Percentiles rank a stretch among this genome's conserved stretches.
Evolutionary conservation across 495 filamentous ascomycete species (phyloP).

Genomic region (Staphylotrichum tortipilum): DNA sequence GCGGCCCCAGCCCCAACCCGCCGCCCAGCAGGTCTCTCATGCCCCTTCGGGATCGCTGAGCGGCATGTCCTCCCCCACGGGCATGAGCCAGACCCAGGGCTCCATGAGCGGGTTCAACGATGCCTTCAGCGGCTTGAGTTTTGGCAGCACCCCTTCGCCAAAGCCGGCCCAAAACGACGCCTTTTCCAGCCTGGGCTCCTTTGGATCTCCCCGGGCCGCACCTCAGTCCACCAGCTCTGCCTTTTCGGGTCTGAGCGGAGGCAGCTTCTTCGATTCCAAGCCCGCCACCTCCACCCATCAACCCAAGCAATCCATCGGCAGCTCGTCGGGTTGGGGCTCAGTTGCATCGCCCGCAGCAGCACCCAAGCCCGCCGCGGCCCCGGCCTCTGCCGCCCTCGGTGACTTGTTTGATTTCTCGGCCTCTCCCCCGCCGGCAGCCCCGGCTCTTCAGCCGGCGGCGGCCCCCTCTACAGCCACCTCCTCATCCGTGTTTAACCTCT

Average conservation of each 20-base stretch:
- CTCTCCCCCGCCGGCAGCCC: slow-evolving; percentile 36
- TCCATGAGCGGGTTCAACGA: slow-evolving; percentile 72
- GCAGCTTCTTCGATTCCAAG: slow-evolving; percentile 75
- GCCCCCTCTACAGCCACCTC: slow-evolving; percentile 30
- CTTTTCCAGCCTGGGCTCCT: slow-evolving; percentile 63
- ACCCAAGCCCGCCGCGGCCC: slow-evolving; percentile 33
- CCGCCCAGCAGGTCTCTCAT: slow-evolving; percentile 44
- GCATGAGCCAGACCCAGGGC: slow-evolving; percentile 33
- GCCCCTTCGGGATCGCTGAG: slow-evolving; percentile 33
- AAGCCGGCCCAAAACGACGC: slow-evolving; percentile 48
- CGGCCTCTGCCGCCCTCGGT: slow-evolving; percentile 45
- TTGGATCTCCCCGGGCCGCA: slow-evolving; percentile 45
- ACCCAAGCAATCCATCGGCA: slow-evolving; percentile 39
- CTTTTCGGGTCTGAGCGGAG: slow-evolving; percentile 50
- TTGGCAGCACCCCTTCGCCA: slow-evolving; percentile 50
- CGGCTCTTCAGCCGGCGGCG: slow-evolving; percentile 40
- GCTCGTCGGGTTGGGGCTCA: slow-evolving; percentile 45
- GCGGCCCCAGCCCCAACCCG: slow-evolving; percentile 49
- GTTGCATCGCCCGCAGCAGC: slow-evolving; percentile 43
- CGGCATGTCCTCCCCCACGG: slow-evolving; percentile 48
- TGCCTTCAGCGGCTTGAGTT: slow-evolving; percentile 77
- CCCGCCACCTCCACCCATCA: slow-evolving; percentile 46
- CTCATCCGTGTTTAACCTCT: slow-evolving; percentile 75
- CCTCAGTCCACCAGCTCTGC: slow-evolving; percentile 47
- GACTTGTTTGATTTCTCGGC: slow-evolving; percentile 73